Percentiles rank a stretch among this genome's conserved stretches.
Conservation (phyloP, 768 basidiomycete species). For the Leccinum uliginosum region DNA sequence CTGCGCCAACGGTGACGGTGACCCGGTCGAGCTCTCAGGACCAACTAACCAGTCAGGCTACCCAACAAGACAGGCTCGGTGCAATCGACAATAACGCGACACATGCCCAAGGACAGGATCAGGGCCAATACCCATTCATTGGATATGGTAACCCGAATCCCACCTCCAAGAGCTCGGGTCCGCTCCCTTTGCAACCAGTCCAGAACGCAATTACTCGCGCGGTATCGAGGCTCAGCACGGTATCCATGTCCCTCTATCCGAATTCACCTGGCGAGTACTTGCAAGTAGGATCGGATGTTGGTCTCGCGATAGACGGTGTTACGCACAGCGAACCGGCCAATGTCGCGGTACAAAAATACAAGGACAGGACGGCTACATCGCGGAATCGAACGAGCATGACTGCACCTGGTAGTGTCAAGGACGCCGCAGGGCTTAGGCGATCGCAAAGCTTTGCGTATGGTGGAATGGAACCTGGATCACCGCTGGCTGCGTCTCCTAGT, state of each 20-base stretch:
- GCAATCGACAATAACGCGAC: conserved; percentile 6
- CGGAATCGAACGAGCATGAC: conserved; percentile 23
- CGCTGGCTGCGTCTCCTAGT: conserved; percentile 27
- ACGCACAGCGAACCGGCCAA: conserved; percentile 41
- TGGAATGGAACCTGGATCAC: conserved; percentile 48
- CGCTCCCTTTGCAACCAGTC: conserved; percentile 36
- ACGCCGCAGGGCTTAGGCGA: conserved; percentile 20
- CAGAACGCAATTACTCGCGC: conserved; percentile 38
- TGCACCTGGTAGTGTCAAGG: conserved; percentile 17
- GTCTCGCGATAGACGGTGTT: conserved; percentile 34
- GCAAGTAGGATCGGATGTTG: conserved; percentile 26
- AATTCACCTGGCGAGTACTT: conserved; percentile 34
- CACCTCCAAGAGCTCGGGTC: conserved; percentile 23
- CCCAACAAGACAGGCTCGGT: conserved; percentile 6
- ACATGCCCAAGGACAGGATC: conserved; percentile 13
- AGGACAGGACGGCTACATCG: conserved; percentile 26
- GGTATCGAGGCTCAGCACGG: conserved; percentile 37
- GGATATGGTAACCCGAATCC: conserved; percentile 22
- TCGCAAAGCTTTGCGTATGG: conserved; percentile 48
- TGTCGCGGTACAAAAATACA: conserved; percentile 31
- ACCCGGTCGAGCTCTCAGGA: conserved; percentile 23
- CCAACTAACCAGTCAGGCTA: conserved; percentile 6
- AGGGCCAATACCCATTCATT: conserved; percentile 21
- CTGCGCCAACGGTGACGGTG: conserved; percentile 19
- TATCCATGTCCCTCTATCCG: conserved; percentile 48